Base-by-base conservation (phyloP, 164 flowering plant genomes). In the Buxus sempervirens region DNA sequence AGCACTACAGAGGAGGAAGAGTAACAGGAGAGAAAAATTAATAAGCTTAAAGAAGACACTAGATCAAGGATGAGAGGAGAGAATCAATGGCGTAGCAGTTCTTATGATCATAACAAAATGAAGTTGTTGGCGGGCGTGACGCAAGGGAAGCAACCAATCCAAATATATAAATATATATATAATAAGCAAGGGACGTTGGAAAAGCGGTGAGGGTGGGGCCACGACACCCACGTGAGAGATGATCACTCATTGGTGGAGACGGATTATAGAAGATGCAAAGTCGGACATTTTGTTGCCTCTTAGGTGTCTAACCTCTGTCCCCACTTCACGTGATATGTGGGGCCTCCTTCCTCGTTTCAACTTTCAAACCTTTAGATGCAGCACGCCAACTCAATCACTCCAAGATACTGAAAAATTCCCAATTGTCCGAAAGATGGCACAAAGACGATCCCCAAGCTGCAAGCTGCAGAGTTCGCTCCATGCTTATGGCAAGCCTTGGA, bases 181-280 rank as follows among this genome's bases (percentile, higher is more conserved):
- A 32, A 32, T 32, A 32, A 32, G 38, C 5, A 32, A n/a, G n/a
- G 38, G 7, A 32, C 3, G 38, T 32, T 3, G 38, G 38, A 32
- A 7, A 32, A 7, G 60, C 53, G 41, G 49, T 20, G 24, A 21
- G 8, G 26, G 73, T 78, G 78, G 81, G 86, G 70, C 54, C 85
- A 71, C 25, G 14, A 64, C 48, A 49, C 84, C 82, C 91, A 87
- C 91, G 89, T 87, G 91, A 78, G 81, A 70, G 63, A 64, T 54
- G n/a, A 62, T 12, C 10, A 61, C 72, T 77, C 59, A 85, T 85
- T 87, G 91, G 89, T 70, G 75, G 88, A 78, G 80, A 82, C 73
- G 70, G 87, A 85, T 85, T 62, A 69, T 71, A 67, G 68, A 59
- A 66, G 79, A 81, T 79, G n/a, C 8, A 51, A 4, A 60, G 71